These are phyloP conservation scores for Vigna mungo DNA, from an alignment of 306 rosid genomes.

Conservation along the genomic window DNA sequence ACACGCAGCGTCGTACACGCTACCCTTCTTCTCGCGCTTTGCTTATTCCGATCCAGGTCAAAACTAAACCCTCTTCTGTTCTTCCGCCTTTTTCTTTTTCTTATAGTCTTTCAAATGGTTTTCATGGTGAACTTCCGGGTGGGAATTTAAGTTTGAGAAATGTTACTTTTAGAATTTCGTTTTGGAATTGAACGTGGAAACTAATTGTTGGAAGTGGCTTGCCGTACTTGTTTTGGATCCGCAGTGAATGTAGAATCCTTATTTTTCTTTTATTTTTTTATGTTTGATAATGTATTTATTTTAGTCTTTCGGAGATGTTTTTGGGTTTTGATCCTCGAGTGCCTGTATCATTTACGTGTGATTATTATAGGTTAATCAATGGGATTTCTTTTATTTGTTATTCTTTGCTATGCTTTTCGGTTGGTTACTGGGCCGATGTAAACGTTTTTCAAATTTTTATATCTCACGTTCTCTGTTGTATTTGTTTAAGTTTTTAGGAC, in stretches of 20 bases:
- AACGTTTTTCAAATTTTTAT: neutral
- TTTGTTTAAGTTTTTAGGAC: neutral
- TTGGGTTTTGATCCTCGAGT: neutral
- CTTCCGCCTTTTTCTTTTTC: neutral
- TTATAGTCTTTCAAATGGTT: neutral
- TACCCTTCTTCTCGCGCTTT: slow-evolving; percentile 16
- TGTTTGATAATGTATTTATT: neutral
- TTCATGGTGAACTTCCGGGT: neutral
- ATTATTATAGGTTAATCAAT: neutral
- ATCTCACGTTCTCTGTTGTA: neutral
- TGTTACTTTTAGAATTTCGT: neutral
- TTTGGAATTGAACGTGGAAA: neutral
- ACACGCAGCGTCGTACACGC: slow-evolving; percentile 13
- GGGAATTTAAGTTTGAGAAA: neutral
- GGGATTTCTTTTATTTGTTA: neutral
- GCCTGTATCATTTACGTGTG: no score
- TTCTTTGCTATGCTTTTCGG: neutral
- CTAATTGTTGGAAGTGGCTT: neutral
- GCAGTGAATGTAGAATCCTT: neutral
- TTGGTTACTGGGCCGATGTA: neutral
- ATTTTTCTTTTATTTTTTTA: neutral
- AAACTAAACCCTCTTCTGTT: neutral
- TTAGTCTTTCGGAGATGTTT: neutral
- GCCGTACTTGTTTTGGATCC: slow-evolving; percentile 21
- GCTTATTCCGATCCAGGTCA: slow-evolving; percentile 53